phyloP scores from a whole-genome alignment of 805 yeast genomes.

The Saccharomycopsis malanga region DNA sequence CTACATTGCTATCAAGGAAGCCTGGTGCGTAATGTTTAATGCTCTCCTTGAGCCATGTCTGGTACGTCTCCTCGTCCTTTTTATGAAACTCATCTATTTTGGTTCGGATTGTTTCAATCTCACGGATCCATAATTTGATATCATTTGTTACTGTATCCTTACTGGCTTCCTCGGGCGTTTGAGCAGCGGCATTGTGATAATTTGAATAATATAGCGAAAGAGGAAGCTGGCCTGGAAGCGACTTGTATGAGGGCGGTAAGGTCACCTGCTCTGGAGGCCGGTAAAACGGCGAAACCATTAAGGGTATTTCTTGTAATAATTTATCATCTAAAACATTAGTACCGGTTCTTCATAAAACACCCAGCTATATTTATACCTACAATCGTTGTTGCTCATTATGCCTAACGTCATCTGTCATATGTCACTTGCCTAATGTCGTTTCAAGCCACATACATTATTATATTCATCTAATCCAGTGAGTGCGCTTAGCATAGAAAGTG shows the following conservation, averaged over 20 bases:
- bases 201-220: constrained; percentile 12
- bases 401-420: too few species aligned
- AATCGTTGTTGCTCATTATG: background rate
- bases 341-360: background rate
- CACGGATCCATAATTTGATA: constrained; percentile 11
- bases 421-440: too few species aligned
- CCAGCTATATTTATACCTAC: background rate
- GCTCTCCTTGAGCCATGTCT: constrained; percentile 15
- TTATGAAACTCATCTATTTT: background rate
- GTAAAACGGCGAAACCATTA: constrained; percentile 44
- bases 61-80: constrained; percentile 4
- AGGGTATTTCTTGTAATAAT: constrained; percentile 47
- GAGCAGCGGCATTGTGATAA: background rate
- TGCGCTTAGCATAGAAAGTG: too few species aligned
- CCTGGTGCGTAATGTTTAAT: constrained; percentile 21
- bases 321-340: constrained; percentile 10
- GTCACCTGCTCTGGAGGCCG: constrained; percentile 51
- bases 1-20: constrained; percentile 13
- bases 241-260: constrained; percentile 41
- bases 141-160: constrained; percentile 8
- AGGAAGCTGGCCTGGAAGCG: constrained; percentile 31
- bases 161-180: background rate
- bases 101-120: constrained; percentile 1
- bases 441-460: too few species aligned
- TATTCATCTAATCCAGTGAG: too few species aligned